Evolutionary conservation across 768 basidiomycete genomes (phyloP).

Genomic region (Agaricus bisporus): DNA sequence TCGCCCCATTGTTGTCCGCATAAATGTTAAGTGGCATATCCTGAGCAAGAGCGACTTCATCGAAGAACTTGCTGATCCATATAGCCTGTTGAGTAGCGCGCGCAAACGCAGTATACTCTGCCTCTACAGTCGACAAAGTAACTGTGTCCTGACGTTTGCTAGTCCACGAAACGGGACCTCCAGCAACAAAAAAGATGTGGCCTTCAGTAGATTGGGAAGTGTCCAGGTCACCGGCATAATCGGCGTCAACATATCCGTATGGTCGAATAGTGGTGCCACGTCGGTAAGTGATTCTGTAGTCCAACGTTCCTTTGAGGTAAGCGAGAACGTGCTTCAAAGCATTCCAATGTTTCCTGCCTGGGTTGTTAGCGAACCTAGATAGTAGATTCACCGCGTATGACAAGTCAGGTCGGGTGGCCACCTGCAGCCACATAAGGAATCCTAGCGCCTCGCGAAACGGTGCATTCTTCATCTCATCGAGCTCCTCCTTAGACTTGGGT

Average conservation of each 20-base stretch:
- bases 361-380: slow-evolving; percentile 6
- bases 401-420: slow-evolving; percentile 19
- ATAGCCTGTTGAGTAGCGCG: neutral
- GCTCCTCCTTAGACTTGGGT: neutral
- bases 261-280: neutral
- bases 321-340: neutral
- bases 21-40: slow-evolving; percentile 8
- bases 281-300: neutral
- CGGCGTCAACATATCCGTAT: slow-evolving; percentile 12
- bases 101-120: slow-evolving; percentile 13
- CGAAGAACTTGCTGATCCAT: slow-evolving; percentile 7
- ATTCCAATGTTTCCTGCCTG: slow-evolving; percentile 10
- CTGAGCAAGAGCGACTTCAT: neutral
- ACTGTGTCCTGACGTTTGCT: slow-evolving; percentile 20
- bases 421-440: slow-evolving; percentile 18
- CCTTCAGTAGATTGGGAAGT: slow-evolving; percentile 20
- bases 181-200: slow-evolving; percentile 18
- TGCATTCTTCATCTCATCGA: neutral
- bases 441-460: slow-evolving; percentile 14
- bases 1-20: slow-evolving; percentile 21
- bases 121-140: slow-evolving; percentile 14
- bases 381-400: slow-evolving; percentile 33
- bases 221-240: slow-evolving; percentile 15
- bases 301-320: neutral
- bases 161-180: slow-evolving; percentile 22